phyloP scores from a whole-genome alignment of 2,329 filamentous ascomycete species.

The Fusarium avenaceum region DNA sequence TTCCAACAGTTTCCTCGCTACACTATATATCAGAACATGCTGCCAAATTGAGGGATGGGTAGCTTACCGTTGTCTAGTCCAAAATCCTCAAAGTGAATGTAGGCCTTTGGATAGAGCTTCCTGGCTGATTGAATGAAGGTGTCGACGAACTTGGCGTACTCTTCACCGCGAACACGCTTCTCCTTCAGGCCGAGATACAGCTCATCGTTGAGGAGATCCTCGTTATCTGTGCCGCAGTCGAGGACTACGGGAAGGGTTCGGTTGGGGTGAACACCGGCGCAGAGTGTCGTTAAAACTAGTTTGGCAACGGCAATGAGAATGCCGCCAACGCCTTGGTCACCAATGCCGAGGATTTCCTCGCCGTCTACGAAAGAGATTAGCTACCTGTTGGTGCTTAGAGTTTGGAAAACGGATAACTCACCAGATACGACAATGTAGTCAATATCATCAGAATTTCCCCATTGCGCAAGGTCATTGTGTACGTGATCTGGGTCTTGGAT shows the following conservation, averaged over 20 bases:
- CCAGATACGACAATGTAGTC: slow-evolving; percentile 92
- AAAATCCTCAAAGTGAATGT: slow-evolving; percentile 93
- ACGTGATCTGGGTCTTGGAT: slow-evolving; percentile 77
- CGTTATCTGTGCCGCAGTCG: slow-evolving; percentile 88
- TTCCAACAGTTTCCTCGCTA: slow-evolving; percentile 80
- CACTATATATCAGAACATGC: neutral
- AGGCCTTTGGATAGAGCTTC: slow-evolving; percentile 81
- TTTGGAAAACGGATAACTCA: slow-evolving; percentile 49
- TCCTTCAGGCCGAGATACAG: slow-evolving; percentile 83
- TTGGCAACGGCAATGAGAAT: slow-evolving; percentile 89
- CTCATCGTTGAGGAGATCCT: slow-evolving; percentile 78
- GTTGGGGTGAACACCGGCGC: slow-evolving; percentile 86
- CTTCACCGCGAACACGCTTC: slow-evolving; percentile 74
- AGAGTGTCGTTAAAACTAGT: slow-evolving; percentile 83
- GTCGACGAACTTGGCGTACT: slow-evolving; percentile 83
- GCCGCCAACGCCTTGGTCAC: slow-evolving; percentile 88
- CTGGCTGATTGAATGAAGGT: slow-evolving; percentile 77
- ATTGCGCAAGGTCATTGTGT: slow-evolving; percentile 75
- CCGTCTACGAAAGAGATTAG: slow-evolving; percentile 57
- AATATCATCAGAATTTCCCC: slow-evolving; percentile 78
- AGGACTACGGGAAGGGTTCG: slow-evolving; percentile 84
- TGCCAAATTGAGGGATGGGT: neutral
- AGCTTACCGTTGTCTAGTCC: slow-evolving; percentile 75
- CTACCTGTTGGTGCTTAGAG: rapidly evolving
- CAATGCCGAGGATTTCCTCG: slow-evolving; percentile 85